Conservation (phyloP, 768 basidiomycete genomes). For the Lactarius sanguifluus region DNA sequence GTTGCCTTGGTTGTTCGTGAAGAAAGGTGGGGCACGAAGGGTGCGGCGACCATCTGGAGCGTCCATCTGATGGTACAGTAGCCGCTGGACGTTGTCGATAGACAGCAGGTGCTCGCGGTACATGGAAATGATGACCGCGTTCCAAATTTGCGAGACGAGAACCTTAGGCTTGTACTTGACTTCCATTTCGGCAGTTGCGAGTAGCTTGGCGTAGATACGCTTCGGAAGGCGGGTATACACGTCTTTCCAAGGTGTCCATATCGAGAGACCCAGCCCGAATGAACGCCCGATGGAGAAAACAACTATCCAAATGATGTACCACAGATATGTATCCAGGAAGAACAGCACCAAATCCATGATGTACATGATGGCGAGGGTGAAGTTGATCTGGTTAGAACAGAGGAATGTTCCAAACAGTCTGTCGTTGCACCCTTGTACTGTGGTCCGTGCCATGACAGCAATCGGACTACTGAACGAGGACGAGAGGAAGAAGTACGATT, state of each 20-base stretch:
- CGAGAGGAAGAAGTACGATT: constrained; percentile 98
- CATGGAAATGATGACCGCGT: constrained; percentile 99
- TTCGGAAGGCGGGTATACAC: constrained; percentile 95
- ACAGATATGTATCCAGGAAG: constrained; percentile 99
- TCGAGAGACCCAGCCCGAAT: constrained; percentile 90
- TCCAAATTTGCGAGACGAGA: constrained; percentile 98
- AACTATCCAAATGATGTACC: constrained; percentile 99
- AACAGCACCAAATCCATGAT: constrained; percentile 96
- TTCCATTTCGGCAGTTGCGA: constrained; percentile 97
- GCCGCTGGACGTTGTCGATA: constrained; percentile 96
- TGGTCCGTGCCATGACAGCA: constrained; percentile 94
- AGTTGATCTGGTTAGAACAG: constrained; percentile 91
- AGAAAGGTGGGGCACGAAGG: constrained; percentile 95
- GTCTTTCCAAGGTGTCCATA: constrained; percentile 99
- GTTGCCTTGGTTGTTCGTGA: constrained; percentile 83
- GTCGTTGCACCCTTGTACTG: constrained; percentile 88
- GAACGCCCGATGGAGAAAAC: constrained; percentile 90
- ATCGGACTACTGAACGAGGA: constrained; percentile 96
- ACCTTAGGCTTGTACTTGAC: constrained; percentile 99
- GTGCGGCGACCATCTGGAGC: constrained; percentile 86
- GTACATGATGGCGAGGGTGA: constrained; percentile 97
- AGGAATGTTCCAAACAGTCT: constrained; percentile 74
- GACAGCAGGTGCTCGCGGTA: constrained; percentile 97
- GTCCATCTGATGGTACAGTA: constrained; percentile 96
- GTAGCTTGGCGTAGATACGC: constrained; percentile 94